Base-by-base conservation (phyloP, 805 yeast genomes). In the Saccharomyces cerevisiae region DNA sequence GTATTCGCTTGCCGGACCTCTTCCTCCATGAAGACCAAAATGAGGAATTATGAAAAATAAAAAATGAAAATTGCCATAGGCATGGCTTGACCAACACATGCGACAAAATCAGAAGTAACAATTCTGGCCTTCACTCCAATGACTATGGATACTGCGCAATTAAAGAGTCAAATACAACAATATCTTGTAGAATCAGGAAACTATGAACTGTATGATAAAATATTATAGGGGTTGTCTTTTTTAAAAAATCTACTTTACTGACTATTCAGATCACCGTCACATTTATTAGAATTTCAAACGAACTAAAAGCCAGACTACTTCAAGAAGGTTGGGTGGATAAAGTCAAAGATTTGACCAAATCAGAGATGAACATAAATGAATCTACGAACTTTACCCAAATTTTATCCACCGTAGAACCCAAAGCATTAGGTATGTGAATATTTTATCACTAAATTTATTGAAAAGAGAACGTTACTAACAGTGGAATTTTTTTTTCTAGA, bases 271-370 rank as follows among this genome's bases (percentile, higher is more conserved):
- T 36, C 22, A 6, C 47, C n/a, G 46, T 17, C 27, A 22, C 13
- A n/a, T 41, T 4, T 31, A 17, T 41, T 41, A 73, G 79, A 59
- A 85, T 89, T 53, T 83, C 85, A 50, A 78, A 79, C 51, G 75
- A 78, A 49, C 71, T 91, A 55, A 81, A 82, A 60, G 76, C 83
- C 53, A 81, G 80, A 62, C 76, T 91, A 10, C 78, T 82, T 51
- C 86, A 87, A 64, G 78, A 85, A 1, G 97, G 97, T 5, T 91
- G 97, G 97, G 82, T 81, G 56, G 96, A 89, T 61, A 77, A 84
- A 53, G 83, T 91, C 28, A 76, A 81, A 48, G 78, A 77, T 43
- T 60, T 85, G 46, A 86, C 95, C 57, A 55, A 79, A 70, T 67
- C 78, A 78, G 64, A 56, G 69, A 62, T 58, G 43, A 55, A 72